phyloP scores from a whole-genome alignment of 2,329 filamentous ascomycete species.

The Trichoderma guizhouense region DNA sequence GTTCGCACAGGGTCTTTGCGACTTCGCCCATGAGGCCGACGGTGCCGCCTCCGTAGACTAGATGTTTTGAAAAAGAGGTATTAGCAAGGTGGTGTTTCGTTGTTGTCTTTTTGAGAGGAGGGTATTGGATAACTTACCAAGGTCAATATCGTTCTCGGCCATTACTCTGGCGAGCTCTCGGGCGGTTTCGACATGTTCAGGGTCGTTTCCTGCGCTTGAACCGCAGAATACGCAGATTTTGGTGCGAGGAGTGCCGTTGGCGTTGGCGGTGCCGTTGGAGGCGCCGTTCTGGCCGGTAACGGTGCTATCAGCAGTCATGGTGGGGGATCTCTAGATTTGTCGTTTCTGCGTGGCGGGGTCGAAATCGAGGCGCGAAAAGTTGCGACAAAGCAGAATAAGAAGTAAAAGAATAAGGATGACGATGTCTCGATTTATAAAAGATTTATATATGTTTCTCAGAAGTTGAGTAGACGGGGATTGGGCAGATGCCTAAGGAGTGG shows the following conservation, averaged over 20 bases:
- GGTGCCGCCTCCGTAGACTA: conserved; percentile 92
- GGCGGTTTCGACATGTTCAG: conserved; percentile 74
- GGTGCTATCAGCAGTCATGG: conserved; percentile 31
- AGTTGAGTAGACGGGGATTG: background rate
- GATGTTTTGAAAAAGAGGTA: background rate
- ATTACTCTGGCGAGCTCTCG: conserved; percentile 70
- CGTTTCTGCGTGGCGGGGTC: background rate
- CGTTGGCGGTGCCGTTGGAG: background rate
- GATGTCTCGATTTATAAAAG: background rate
- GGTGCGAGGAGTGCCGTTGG: conserved; percentile 39
- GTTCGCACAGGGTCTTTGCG: conserved; percentile 77
- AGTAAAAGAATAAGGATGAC: background rate
- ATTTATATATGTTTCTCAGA: background rate
- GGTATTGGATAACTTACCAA: conserved; percentile 48
- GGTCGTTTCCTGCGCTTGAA: conserved; percentile 67
- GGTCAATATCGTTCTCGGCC: conserved; percentile 70
- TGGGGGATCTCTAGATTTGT: background rate
- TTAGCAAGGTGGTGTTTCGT: background rate
- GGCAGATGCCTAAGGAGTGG: background rate
- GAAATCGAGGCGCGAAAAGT: background rate
- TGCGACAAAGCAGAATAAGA: background rate
- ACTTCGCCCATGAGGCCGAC: conserved; percentile 94
- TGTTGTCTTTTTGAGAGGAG: background rate
- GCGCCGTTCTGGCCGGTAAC: conserved; percentile 26
- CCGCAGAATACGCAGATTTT: conserved; percentile 96